Base-by-base conservation (phyloP, 169 alveolate species). In the Plasmodium knowlesi region DNA sequence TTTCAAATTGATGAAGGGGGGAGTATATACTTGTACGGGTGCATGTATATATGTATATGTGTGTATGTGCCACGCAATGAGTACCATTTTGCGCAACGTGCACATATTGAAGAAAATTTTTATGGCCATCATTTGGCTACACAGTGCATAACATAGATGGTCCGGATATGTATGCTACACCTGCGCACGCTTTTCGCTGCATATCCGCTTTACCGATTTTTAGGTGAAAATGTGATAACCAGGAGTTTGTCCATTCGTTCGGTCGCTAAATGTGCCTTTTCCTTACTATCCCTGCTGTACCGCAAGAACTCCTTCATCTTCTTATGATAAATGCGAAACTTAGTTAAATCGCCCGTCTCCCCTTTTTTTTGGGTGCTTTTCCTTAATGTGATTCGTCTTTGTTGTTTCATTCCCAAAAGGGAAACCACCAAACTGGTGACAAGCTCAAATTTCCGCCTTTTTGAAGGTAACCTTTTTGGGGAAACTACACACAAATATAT, bases 321-420 rank as follows among this genome's bases (percentile, higher is more conserved):
- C 53, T 74, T 85, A 53, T 85, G 90, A 30, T 79, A 89, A 89
- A 79, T 78, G 83, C 94, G 76, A 89, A 89, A 50, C 71, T 19
- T 83, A 89, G 67, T 16, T 34, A 28, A 9, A 16, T 89, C 46
- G 9, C 46, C 82, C 50, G 10, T 46, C 25, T 79, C 61, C 34
- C 34, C 37, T 79, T 79, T 89, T 12, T n/a, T 78, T 73, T 46
- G 22, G 61, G 19, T 67, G 72, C 19, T 79, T 41, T 89, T 16
- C 34, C 5, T 57, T 39, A 61, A 79, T 89, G 41, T 79, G 72
- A 79, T 79, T 57, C 73, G 43, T 57, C 22, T 43, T 19, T 32
- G 53, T 30, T 37, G 88, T 37, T 79, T 78, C 39, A 61, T 79
- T 16, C 61, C 80, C 22, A 71, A 71, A 16, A 32, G 50, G 32